Base-by-base conservation (phyloP, 768 basidiomycete species). In the Neoboletus brunneissimus region DNA sequence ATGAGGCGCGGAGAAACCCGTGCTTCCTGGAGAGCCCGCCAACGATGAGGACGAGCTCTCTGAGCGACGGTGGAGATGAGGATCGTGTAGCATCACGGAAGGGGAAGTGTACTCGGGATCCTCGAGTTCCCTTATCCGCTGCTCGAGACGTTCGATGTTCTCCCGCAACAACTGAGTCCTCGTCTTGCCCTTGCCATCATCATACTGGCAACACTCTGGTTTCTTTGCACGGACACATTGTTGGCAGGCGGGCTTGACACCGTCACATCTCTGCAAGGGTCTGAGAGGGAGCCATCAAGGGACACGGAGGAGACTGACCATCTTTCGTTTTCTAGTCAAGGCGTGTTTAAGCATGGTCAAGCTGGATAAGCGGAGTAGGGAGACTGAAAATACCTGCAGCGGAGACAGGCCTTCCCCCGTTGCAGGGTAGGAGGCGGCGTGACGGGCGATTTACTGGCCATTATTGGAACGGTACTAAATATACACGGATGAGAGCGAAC, bases 141-240 rank as follows among this genome's bases (percentile, higher is more conserved):
- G 77, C 68, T 91, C 88, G 54, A 91, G 83, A 38, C 83, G 83
- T 43, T 78, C 76, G 60, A 91, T 88, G 65, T 86, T 87, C 68
- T 91, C 89, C 54, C 88, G 84, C 55, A 91, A 79, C 48, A 90
- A 69, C 64, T 91, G 89, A 0, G 89, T 91, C 58, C 88, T 79
- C 44, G 88, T 90, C 76, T 90, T 91, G 48, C 87, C 87, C 75
- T 87, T 89, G 25, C 89, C 89, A 71, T 91, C 89, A 62, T 91
- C 89, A 68, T 91, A 91, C 64, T 88, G 87, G 71, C 89, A 91
- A 12, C 69, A 75, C 3, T 89, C 87, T 49, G 75, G 76, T 68
- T 89, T 90, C 79, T 91, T 91, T 42, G 88, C 88, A 51, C 86
- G 84, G 29, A 76, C 75, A 65, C 89, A 91, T 66, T 91, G 89